A percentile compares a stretch with the other conserved stretches of the same genome.
phyloP scores from a whole-genome alignment of 2,329 filamentous ascomycete genomes.

The Passalora sequoiae region DNA sequence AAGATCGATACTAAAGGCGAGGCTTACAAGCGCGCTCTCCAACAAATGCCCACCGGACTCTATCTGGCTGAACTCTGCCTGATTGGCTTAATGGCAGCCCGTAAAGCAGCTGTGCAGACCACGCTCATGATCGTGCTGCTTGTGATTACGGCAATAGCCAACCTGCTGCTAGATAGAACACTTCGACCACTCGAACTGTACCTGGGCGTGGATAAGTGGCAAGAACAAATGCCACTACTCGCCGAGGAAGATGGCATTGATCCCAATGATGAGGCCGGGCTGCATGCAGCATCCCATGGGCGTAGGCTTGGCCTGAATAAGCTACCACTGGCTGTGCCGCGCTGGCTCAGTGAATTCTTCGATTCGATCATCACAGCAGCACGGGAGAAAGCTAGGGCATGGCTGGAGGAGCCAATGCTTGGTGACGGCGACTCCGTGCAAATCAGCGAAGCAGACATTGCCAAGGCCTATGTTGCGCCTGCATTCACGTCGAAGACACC shows the following conservation, averaged over 20 bases:
- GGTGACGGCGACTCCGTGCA: slow-evolving; percentile 20
- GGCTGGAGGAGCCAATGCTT: slow-evolving; percentile 19
- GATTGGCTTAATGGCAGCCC: slow-evolving; percentile 42
- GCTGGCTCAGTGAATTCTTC: slow-evolving; percentile 28
- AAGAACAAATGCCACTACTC: slow-evolving; percentile 27
- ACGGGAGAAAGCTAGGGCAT: slow-evolving; percentile 20
- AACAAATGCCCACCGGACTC: slow-evolving; percentile 45
- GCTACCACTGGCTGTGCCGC: slow-evolving; percentile 23
- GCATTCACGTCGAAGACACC: slow-evolving; percentile 41
- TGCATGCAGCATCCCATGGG: slow-evolving; percentile 31
- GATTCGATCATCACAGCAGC: slow-evolving; percentile 27
- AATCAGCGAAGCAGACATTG: slow-evolving; percentile 27
- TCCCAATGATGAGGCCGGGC: slow-evolving; percentile 24
- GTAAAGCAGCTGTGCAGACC: slow-evolving; percentile 39
- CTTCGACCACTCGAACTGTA: slow-evolving; percentile 31
- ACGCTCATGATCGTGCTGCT: slow-evolving; percentile 41
- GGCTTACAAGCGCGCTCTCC: slow-evolving; percentile 43
- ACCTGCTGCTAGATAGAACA: slow-evolving; percentile 29
- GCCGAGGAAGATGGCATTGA: slow-evolving; percentile 29
- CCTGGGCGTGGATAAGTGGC: slow-evolving; percentile 31
- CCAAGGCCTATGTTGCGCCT: slow-evolving; percentile 43
- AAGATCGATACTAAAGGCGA: slow-evolving; percentile 46
- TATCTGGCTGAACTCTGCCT: slow-evolving; percentile 47
- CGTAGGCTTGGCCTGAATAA: slow-evolving; percentile 27
- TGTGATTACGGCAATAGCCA: slow-evolving; percentile 32